Conservation (phyloP, 768 basidiomycete species). For the Lentinula edodes region DNA sequence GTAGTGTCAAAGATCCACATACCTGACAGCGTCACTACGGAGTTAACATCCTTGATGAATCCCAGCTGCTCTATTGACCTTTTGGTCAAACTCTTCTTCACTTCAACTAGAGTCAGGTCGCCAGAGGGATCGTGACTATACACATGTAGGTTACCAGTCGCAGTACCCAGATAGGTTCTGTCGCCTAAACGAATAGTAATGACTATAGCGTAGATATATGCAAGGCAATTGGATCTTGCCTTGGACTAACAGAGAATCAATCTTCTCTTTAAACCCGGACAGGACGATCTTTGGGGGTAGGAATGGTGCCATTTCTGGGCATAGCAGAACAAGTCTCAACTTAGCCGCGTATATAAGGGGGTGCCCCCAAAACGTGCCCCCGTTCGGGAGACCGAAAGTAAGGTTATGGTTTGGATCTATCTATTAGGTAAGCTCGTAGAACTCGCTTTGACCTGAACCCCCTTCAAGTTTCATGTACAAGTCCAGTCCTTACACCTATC, state of each 20-base stretch:
- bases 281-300: slow-evolving; percentile 25
- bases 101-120: slow-evolving; percentile 47
- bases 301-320: slow-evolving; percentile 31
- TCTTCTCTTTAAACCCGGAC: slow-evolving; percentile 42
- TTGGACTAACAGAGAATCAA: slow-evolving; percentile 41
- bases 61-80: slow-evolving; percentile 85
- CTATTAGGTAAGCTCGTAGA: neutral
- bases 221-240: slow-evolving; percentile 20
- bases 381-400: neutral
- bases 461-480: too few relatives aligned
- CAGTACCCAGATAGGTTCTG: slow-evolving; percentile 58
- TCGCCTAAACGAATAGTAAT: slow-evolving; percentile 35
- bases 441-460: neutral
- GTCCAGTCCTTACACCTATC: neutral
- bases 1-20: slow-evolving; percentile 13
- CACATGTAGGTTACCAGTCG: slow-evolving; percentile 48
- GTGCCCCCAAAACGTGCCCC: neutral
- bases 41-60: slow-evolving; percentile 80
- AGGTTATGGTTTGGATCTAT: neutral
- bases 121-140: slow-evolving; percentile 37
- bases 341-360: neutral
- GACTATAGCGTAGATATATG: neutral
- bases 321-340: neutral
- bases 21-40: slow-evolving; percentile 84
- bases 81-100: slow-evolving; percentile 58